Conservation (phyloP, 495 filamentous ascomycete genomes). For the Talaromyces nanjingensis region DNA sequence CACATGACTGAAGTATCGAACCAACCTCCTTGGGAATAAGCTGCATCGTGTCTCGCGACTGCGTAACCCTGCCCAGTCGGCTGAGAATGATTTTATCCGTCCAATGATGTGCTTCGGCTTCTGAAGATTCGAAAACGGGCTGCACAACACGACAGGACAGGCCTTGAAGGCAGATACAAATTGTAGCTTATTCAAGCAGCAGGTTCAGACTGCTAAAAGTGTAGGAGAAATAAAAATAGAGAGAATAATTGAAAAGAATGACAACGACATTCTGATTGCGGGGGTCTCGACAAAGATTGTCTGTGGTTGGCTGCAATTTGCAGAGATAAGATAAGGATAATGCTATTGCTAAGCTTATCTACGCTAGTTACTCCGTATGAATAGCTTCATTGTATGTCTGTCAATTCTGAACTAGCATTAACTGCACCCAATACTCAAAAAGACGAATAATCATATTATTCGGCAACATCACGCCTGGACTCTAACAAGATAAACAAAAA, state of each 20-base stretch:
- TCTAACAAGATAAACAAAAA: not conserved
- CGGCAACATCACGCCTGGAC: not conserved
- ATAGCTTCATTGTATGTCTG: not conserved
- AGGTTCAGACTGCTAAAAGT: not conserved
- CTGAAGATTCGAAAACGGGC: not conserved
- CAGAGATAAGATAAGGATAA: slow-evolving; percentile 1
- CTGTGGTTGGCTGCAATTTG: not conserved
- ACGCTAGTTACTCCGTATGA: not conserved
- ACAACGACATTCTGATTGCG: not conserved
- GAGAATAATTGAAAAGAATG: not conserved
- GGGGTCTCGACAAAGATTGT: not conserved
- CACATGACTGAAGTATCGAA: slow-evolving; percentile 8
- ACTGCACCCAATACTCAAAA: not conserved
- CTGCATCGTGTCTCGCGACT: slow-evolving; percentile 52
- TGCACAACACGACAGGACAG: not conserved
- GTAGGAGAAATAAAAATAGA: not conserved
- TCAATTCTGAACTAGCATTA: not conserved
- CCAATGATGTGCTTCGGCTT: not conserved
- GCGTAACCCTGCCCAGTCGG: not conserved
- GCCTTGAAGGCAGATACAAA: not conserved
- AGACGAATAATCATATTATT: not conserved
- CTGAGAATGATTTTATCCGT: not conserved
- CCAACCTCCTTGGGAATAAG: slow-evolving; percentile 79
- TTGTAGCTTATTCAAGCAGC: not conserved
- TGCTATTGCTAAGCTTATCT: not conserved